Conservation (phyloP, 371 early-diverging fungal genomes). For the Massospora cicadina region DNA sequence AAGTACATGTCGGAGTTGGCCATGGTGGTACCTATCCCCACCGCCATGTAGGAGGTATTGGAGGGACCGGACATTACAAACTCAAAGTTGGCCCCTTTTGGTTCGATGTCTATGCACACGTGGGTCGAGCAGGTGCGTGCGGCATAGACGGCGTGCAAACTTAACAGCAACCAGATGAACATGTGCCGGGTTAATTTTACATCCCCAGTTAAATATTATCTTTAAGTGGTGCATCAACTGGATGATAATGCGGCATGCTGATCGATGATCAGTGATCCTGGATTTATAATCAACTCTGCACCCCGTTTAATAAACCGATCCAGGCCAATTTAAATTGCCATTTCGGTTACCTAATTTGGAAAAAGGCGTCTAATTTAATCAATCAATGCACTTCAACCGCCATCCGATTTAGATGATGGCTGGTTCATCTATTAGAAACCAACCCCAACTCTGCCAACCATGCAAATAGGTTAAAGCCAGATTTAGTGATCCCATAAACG, state of each 20-base stretch:
- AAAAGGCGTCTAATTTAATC: too few relatives aligned
- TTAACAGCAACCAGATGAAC: neutral
- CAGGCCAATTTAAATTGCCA: too few relatives aligned
- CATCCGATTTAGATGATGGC: too few relatives aligned
- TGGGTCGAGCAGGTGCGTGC: neutral
- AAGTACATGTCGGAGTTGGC: neutral
- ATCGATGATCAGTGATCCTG: too few relatives aligned
- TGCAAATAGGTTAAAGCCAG: too few relatives aligned
- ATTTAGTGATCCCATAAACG: too few relatives aligned
- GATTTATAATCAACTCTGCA: neutral
- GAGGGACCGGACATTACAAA: neutral
- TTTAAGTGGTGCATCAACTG: neutral
- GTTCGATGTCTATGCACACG: neutral
- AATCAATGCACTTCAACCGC: too few relatives aligned
- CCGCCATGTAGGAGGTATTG: neutral
- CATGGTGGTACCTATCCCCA: neutral
- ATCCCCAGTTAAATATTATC: neutral
- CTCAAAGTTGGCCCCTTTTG: neutral
- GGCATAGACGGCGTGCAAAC: neutral
- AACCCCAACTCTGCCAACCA: too few relatives aligned
- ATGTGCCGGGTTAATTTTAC: neutral
- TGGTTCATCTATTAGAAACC: too few relatives aligned
- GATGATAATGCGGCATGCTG: too few relatives aligned
- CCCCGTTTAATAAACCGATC: neutral
- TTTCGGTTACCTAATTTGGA: too few relatives aligned